These are phyloP conservation scores for Xylaria cubensis DNA, from an alignment of 495 filamentous ascomycete genomes.

Conservation along the genomic window DNA sequence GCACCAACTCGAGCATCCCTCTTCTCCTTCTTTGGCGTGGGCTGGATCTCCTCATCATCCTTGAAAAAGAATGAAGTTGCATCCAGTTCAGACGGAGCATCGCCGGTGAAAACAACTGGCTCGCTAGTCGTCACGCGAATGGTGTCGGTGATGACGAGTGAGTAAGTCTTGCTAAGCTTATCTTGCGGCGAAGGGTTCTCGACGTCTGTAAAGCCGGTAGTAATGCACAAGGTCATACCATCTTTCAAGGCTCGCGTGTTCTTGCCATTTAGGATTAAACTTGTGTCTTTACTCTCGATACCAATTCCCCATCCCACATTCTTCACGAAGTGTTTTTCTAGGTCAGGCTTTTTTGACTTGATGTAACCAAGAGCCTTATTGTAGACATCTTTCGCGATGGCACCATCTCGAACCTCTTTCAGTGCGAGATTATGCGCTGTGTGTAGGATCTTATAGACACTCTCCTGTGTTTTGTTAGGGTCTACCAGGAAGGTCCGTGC, in stretches of 20 bases:
- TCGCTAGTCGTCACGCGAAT: constrained; percentile 82
- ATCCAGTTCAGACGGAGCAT: constrained; percentile 87
- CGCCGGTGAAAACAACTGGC: constrained; percentile 88
- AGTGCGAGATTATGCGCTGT: constrained; percentile 84
- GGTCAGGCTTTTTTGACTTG: constrained; percentile 87
- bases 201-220: constrained; percentile 85
- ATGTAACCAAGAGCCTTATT: constrained; percentile 80
- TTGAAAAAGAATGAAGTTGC: constrained; percentile 97
- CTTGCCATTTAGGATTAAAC: constrained; percentile 82
- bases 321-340: constrained; percentile 91
- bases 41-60: constrained; percentile 77
- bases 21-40: constrained; percentile 77
- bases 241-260: constrained; percentile 83
- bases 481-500: constrained; percentile 95
- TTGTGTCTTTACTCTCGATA: constrained; percentile 85
- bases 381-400: constrained; percentile 87
- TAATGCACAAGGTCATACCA: constrained; percentile 94
- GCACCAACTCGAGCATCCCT: constrained; percentile 81
- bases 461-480: constrained; percentile 92
- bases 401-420: constrained; percentile 88
- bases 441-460: constrained; percentile 91
- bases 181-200: constrained; percentile 82
- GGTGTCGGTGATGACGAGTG: constrained; percentile 89
- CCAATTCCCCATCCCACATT: constrained; percentile 90
- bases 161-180: constrained; percentile 85